phyloP scores from a whole-genome alignment of 1,139 yeast species.

The Taphrina communis region DNA sequence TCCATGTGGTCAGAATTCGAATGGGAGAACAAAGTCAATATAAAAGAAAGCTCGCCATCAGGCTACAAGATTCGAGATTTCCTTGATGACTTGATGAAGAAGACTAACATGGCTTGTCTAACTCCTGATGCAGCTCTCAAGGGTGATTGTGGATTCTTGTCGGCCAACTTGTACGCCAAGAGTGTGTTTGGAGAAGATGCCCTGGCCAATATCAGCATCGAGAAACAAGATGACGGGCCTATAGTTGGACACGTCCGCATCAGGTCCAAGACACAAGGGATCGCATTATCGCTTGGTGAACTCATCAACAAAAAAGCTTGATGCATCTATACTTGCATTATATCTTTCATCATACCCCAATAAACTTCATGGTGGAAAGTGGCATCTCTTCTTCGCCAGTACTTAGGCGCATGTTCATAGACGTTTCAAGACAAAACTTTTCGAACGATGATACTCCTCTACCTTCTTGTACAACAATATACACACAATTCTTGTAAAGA shows the following conservation, averaged over 20 bases:
- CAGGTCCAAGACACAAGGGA: constrained; percentile 96
- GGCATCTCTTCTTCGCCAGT: background rate
- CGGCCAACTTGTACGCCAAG: constrained; percentile 91
- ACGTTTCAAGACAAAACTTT: background rate
- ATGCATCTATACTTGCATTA: background rate
- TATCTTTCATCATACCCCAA: too few relatives aligned
- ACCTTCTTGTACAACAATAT: too few relatives aligned
- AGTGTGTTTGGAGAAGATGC: constrained; percentile 98
- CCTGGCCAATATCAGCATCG: constrained; percentile 92
- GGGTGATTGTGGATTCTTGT: constrained; percentile 77
- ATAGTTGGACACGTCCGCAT: constrained; percentile 95
- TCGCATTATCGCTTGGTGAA: constrained; percentile 93
- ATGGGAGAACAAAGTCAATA: constrained; percentile 98
- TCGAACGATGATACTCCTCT: background rate
- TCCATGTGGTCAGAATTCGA: constrained; percentile 99
- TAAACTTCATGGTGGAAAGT: too few relatives aligned
- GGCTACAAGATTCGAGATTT: constrained; percentile 67
- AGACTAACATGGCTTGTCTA: constrained; percentile 92
- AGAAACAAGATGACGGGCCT: constrained; percentile 70
- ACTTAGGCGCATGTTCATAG: background rate
- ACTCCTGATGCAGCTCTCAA: constrained; percentile 78
- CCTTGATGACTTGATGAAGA: constrained; percentile 74
- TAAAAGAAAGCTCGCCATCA: constrained; percentile 61
- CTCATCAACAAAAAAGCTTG: constrained; percentile 30
- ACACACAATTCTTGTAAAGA: too few relatives aligned